These are phyloP conservation scores for Heliosperma pusillum DNA, from an alignment of 148 eudicot species.

Conservation along the genomic window DNA sequence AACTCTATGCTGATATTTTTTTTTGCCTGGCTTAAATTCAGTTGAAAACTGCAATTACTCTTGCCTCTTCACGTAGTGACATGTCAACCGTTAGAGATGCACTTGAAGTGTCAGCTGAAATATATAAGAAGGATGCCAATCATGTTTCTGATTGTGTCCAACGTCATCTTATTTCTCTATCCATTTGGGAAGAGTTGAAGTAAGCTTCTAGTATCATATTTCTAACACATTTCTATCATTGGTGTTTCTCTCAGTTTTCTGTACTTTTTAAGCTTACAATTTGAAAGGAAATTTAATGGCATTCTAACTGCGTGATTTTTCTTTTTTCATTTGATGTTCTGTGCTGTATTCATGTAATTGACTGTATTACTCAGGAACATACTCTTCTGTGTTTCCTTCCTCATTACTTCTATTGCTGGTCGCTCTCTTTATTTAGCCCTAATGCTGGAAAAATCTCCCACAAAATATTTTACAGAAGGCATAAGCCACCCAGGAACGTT, in stretches of 20 bases:
- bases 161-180: slow-evolving; percentile 84
- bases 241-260: not conserved
- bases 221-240: not conserved
- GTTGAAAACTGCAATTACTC: slow-evolving; percentile 91
- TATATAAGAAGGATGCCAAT: slow-evolving; percentile 79
- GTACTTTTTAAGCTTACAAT: not conserved
- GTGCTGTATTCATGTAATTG: not conserved
- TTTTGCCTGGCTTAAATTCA: slow-evolving; percentile 23
- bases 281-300: not conserved
- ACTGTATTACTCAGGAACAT: not conserved
- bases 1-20: not conserved
- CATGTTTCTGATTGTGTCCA: slow-evolving; percentile 87
- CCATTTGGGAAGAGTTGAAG: slow-evolving; percentile 96
- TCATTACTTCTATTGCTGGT: not conserved
- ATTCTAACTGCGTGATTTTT: not conserved
- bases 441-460: not conserved
- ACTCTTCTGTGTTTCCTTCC: not conserved
- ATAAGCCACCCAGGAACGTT: not conserved
- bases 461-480: not conserved
- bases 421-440: not conserved
- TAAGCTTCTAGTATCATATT: slow-evolving; percentile 30
- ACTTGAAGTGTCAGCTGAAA: slow-evolving; percentile 96
- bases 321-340: not conserved
- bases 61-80: slow-evolving; percentile 88
- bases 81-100: slow-evolving; percentile 92